Evolutionary conservation across 352 stramenopile genomes (phyloP), one percentile per base, ranked within the genome.

Genomic region (Phytophthora kernoviae): DNA sequence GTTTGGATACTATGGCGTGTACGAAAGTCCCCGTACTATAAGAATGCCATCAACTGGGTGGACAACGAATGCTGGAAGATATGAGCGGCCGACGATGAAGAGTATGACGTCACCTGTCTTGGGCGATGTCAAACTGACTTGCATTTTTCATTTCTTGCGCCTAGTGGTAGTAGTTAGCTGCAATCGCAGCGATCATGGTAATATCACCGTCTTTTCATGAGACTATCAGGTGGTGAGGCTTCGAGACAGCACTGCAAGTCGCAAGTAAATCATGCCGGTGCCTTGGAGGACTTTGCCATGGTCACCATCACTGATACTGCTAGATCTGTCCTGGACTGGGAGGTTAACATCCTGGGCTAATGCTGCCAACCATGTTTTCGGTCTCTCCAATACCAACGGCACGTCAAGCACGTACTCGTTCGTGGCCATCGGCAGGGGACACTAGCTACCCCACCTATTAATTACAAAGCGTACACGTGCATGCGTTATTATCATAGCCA

Each of bases 1-100:
- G 68, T 83, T 86, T 36, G 75, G 72, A 30, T 86, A 65, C 58
- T 75, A 77, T 37, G 68, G 68, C 20, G 65, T 76, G 37, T 81
- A 79, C 59, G 73, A 81, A 43, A 79, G 37, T 30, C 52, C 2
- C 58, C 62, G 8, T 51, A 77, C 65, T 78, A 70, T 41, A 32
- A 64, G 2, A 75, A 72, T 26, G 73, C 73, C 3, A 15, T 77
- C 44, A 56, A 65, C 39, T 81, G 73, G 73, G 59, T 79, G 15
- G 27, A 56, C 4, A 59, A 71, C 40, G 59, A 65, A 5, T 81
- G 73, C 57, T 43, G 67, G 54, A 55, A 60, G 32, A 40, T 47
- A n/a, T 73, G 57, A 64, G 41, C 10, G 22, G 37, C 24, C 2
- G 2, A 54, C 24, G 15, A 33, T 10, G 24, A 40, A 21, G 15